Base-by-base conservation (phyloP, 2,329 filamentous ascomycete genomes). In the Aspergillus alliaceus region DNA sequence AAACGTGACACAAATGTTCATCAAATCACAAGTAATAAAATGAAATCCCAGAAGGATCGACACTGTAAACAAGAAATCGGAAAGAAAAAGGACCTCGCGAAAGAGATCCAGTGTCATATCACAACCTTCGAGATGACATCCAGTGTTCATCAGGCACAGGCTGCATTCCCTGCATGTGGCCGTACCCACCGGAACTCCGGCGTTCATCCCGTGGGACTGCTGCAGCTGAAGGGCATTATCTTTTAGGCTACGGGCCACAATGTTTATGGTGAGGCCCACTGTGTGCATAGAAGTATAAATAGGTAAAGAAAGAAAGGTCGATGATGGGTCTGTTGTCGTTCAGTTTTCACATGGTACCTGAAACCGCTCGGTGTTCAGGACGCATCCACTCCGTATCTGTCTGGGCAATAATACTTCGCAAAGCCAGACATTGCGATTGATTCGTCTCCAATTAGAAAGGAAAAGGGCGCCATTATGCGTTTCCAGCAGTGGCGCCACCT, bases 131-230 rank as follows among this genome's bases (percentile, higher is more conserved):
- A 53, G 42, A 58, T 49, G 56, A 32, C 56, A 49, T 54, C 46
- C 34, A 32, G 48, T 57, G 54, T 56, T 54, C 56, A 35, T 59
- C 60, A 59, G 60, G 63, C 56, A 67, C 64, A 60, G 62, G 67
- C 67, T 64, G 64, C 64, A 74, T 68, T 74, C 58, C 70, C 72
- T 69, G 71, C 66, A 72, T 70, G 69, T 66, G 61, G 65, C 71
- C 66, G 62, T 55, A 62, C 61, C 63, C 57, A 64, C 54, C 58
- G 54, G 46, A 55, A 58, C 54, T 50, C 51, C 35, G 27, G 49
- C 39, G 37, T 44, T 53, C 34, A 37, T 53, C 47, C 47, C 49
- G 27, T 42, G 14, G 47, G 55, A 49, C 44, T 42, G 47, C 49
- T 59, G 50, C 49, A 54, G 52, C 25, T 25, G 51, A 58, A 29